A percentile compares a stretch with the other conserved stretches of the same genome.
phyloP scores from a whole-genome alignment of 2,329 filamentous ascomycete genomes.

The Botrytis aclada region DNA sequence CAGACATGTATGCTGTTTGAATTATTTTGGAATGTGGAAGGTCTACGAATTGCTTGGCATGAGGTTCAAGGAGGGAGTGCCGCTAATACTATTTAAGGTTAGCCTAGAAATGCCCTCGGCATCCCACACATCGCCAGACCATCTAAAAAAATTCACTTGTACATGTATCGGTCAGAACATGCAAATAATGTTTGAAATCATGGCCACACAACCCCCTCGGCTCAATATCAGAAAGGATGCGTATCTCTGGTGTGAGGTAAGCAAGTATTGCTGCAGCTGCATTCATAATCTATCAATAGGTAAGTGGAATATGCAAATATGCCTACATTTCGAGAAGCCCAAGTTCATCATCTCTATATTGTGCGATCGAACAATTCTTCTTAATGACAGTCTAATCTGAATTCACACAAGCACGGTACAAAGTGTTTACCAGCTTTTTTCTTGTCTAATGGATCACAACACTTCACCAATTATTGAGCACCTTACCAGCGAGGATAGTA shows the following conservation, averaged over 20 bases:
- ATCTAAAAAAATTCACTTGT: background rate
- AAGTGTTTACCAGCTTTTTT: background rate
- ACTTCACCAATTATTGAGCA: too few species aligned
- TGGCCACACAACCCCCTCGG: background rate
- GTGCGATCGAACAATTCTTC: background rate
- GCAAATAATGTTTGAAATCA: background rate
- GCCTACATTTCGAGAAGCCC: background rate
- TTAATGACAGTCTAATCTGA: background rate
- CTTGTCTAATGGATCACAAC: background rate
- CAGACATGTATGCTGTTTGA: background rate
- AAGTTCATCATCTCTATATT: background rate
- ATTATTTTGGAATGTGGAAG: background rate
- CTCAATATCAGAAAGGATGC: background rate
- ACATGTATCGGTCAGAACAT: too few species aligned
- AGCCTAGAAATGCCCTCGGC: background rate
- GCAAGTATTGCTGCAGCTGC: background rate
- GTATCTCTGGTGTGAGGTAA: background rate
- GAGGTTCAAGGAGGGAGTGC: background rate
- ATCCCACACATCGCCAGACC: constrained; percentile 1
- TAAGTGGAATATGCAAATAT: background rate
- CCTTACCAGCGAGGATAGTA: background rate
- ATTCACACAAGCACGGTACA: background rate
- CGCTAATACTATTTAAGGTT: background rate
- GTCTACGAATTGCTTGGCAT: background rate
- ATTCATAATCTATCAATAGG: background rate